Conservation (phyloP, 2,329 filamentous ascomycete genomes). For the Pestalotiopsis sp. region DNA sequence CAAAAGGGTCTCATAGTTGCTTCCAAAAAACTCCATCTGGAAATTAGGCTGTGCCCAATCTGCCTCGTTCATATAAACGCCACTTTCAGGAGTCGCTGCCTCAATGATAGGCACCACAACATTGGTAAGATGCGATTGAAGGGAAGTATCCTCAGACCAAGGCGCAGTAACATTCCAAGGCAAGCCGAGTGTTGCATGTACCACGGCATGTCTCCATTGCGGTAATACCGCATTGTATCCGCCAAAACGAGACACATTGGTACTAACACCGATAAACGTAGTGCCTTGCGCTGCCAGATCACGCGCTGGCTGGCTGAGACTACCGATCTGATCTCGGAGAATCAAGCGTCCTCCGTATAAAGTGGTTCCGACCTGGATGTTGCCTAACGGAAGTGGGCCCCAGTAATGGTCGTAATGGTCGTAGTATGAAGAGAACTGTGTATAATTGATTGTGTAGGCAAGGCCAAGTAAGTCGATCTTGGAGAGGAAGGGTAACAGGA, state of each 20-base stretch:
- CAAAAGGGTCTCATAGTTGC: slow-evolving; percentile 32
- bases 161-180: slow-evolving; percentile 21
- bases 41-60: slow-evolving; percentile 35
- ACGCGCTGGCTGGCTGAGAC: slow-evolving; percentile 28
- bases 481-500: slow-evolving; percentile 26
- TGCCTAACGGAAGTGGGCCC: slow-evolving; percentile 35
- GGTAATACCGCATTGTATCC: slow-evolving; percentile 34
- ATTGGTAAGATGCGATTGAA: slow-evolving; percentile 24
- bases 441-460: slow-evolving; percentile 22
- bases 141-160: slow-evolving; percentile 22
- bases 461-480: slow-evolving; percentile 25
- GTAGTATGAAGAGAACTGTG: slow-evolving; percentile 26
- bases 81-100: slow-evolving; percentile 21
- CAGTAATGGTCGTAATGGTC: slow-evolving; percentile 35
- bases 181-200: slow-evolving; percentile 17
- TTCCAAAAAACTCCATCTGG: slow-evolving; percentile 35
- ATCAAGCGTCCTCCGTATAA: slow-evolving; percentile 32
- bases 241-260: slow-evolving; percentile 27
- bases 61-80: slow-evolving; percentile 41
- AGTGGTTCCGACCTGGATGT: slow-evolving; percentile 31
- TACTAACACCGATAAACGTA: slow-evolving; percentile 30
- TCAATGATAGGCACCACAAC: slow-evolving; percentile 28
- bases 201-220: slow-evolving; percentile 32
- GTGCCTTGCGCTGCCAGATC: slow-evolving; percentile 31
- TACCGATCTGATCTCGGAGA: slow-evolving; percentile 25